Evolutionary conservation across 345 rosid species (phyloP).

Genomic region (Microcos paniculata): DNA sequence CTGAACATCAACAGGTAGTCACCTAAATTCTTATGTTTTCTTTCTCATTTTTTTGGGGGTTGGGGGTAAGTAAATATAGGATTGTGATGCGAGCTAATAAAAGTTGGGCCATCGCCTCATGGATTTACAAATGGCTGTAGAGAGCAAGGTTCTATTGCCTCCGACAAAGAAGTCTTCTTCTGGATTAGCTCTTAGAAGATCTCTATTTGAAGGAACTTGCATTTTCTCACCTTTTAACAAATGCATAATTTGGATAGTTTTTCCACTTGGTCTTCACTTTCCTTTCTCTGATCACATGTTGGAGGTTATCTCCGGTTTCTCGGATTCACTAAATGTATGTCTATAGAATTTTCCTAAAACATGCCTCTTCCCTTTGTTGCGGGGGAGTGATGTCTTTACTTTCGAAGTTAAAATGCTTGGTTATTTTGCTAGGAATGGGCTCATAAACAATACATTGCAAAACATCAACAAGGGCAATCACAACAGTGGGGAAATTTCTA

Average conservation of each 20-base stretch:
- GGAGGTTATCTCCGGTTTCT: neutral
- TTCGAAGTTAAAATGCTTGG: neutral
- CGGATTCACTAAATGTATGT: neutral
- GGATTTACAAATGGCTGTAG: neutral
- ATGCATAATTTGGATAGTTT: neutral
- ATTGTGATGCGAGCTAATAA: neutral
- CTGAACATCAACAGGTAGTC: conserved; percentile 75
- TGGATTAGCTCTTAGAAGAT: neutral
- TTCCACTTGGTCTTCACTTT: neutral
- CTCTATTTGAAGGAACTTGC: neutral
- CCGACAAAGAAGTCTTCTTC: neutral
- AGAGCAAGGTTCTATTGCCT: neutral
- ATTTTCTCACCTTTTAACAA: neutral
- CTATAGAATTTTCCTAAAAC: neutral
- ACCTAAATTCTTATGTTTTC: neutral
- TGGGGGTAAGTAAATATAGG: neutral
- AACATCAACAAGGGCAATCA: conserved; percentile 90
- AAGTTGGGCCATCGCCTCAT: neutral
- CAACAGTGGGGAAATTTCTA: conserved; percentile 98
- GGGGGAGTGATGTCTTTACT: neutral
- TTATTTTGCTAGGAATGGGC: conserved; percentile 80
- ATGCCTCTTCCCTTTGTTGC: neutral
- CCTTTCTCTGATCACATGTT: neutral
- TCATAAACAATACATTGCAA: conserved; percentile 79
- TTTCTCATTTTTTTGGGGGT: neutral